phyloP scores from a whole-genome alignment of 1,284 basidiomycete genomes.

The Tetrapyrgos nigripes region DNA sequence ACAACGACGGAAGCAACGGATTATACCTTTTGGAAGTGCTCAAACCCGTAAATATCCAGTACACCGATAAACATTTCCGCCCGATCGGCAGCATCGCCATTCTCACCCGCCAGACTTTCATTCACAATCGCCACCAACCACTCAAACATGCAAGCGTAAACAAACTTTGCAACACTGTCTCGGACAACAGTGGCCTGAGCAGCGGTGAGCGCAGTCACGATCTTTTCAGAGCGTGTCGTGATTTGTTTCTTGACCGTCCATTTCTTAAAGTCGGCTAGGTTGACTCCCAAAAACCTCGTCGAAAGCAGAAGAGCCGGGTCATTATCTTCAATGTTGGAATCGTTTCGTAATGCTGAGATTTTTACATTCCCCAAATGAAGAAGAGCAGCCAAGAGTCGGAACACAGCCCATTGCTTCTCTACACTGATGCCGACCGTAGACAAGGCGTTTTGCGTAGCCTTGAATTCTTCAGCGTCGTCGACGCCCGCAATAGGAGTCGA shows the following conservation, averaged over 20 bases:
- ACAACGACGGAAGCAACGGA: conserved; percentile 2
- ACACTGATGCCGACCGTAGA: conserved; percentile 97
- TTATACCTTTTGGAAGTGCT: conserved; percentile 91
- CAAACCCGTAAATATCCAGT: conserved; percentile 96
- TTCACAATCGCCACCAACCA: conserved; percentile 99
- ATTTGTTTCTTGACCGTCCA: conserved; percentile 99
- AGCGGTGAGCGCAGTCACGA: conserved; percentile 86
- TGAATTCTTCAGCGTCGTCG: conserved; percentile 96
- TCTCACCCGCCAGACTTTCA: conserved; percentile 92
- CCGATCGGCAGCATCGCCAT: conserved; percentile 82
- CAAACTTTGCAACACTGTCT: conserved; percentile 98
- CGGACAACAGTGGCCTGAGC: conserved; percentile 95
- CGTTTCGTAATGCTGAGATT: conserved; percentile 82
- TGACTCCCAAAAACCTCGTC: conserved; percentile 90
- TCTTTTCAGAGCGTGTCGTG: conserved; percentile 93
- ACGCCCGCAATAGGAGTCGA: conserved; percentile 91
- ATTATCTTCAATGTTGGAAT: conserved; percentile 86
- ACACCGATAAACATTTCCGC: conserved; percentile 99
- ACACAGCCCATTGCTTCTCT: conserved; percentile 98
- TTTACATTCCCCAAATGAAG: conserved; percentile 98
- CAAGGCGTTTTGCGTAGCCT: conserved; percentile 91
- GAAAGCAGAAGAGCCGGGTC: conserved; percentile 86
- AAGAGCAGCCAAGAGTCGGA: conserved; percentile 91
- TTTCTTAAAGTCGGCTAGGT: conserved; percentile 95
- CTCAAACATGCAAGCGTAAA: conserved; percentile 98